Base-by-base conservation (phyloP, 2,329 filamentous ascomycete genomes). In the Aureobasidium sp. region DNA sequence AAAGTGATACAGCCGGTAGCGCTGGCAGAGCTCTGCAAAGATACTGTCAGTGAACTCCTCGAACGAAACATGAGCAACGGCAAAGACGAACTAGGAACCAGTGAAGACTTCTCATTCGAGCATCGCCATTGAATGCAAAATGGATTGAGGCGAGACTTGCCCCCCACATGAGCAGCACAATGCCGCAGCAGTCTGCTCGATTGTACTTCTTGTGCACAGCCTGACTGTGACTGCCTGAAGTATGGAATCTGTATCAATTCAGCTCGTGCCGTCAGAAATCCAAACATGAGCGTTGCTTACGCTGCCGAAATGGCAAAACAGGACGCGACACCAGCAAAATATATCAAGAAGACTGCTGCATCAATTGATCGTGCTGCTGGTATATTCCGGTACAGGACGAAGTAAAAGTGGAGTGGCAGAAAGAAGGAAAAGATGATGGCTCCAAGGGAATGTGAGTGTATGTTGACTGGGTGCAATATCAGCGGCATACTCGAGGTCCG, bases 161-260 rank as follows among this genome's bases (percentile, higher is more conserved):
- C 42, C 64, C 59, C 64, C 64, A 66, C 63, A 67, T 65, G 2
- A 67, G 56, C n/a, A 67, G 48, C 2, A 67, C 64, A 12, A 67
- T 66, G 2, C 65, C 65, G 17, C 39, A 58, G 51, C 51, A 66
- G 57, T 67, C 65, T 3, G 65, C 45, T 42, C 56, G 61, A 48
- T 66, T 67, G 41, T 61, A 61, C 2, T 62, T 60, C 7, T 37
- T 44, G n/a, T 64, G 59, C 3, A 62, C 57, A 11, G 42, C 17
- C 1, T 62, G 57, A 12, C 61, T 65, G 25, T 64, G 62, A 39
- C 65, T 64, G 34, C 63, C 63, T 14, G 63, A 47, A 1, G 65
- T 34, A 42, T 66, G 64, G 44, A 60, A 66, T 20, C 65, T 67
- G 15, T 31, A 2, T 17, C 0, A 3, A 0, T 17, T 55, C 25